A percentile compares a stretch with the other conserved stretches of the same genome.
Conservation (phyloP, 176 grass and related monocot genomes). For the Musa schizocarpa region DNA sequence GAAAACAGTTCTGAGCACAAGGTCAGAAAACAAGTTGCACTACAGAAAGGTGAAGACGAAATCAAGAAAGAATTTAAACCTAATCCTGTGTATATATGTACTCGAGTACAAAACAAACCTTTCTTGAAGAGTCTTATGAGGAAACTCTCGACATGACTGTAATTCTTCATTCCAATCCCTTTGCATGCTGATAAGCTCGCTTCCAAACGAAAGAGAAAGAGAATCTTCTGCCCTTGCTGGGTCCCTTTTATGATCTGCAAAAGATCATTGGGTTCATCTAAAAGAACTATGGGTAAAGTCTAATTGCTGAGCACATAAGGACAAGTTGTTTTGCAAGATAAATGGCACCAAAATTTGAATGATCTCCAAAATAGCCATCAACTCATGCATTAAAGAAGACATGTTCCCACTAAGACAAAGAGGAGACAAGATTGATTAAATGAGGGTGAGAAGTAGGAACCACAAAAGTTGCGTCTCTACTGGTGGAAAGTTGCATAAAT, state of each 20-base stretch:
- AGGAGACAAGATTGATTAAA: too few relatives aligned
- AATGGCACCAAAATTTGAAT: too few relatives aligned
- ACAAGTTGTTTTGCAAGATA: too few relatives aligned
- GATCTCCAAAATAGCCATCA: too few relatives aligned
- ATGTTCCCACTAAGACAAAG: too few relatives aligned
- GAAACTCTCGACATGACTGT: conserved; percentile 93
- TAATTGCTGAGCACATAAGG: neutral
- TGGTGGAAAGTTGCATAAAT: too few relatives aligned
- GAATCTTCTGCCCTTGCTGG: conserved; percentile 84
- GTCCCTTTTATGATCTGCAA: conserved; percentile 75
- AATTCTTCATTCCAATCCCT: conserved; percentile 99
- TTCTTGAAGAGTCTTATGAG: conserved; percentile 83
- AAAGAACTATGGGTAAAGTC: neutral
- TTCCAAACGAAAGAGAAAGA: conserved; percentile 74
- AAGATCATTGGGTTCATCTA: neutral
- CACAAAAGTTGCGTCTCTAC: too few relatives aligned
- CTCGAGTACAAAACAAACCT: conserved; percentile 28
- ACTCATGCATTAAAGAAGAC: too few relatives aligned
- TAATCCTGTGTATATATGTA: conserved; percentile 2
- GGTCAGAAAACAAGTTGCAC: neutral
- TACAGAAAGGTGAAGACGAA: too few relatives aligned
- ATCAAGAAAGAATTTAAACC: neutral
- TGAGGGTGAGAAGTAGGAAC: too few relatives aligned
- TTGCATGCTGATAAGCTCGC: conserved; percentile 92
- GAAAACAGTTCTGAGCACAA: neutral